Evolutionary conservation across 2,329 filamentous ascomycete genomes (phyloP).

Genomic region (Diplodia seriata): DNA sequence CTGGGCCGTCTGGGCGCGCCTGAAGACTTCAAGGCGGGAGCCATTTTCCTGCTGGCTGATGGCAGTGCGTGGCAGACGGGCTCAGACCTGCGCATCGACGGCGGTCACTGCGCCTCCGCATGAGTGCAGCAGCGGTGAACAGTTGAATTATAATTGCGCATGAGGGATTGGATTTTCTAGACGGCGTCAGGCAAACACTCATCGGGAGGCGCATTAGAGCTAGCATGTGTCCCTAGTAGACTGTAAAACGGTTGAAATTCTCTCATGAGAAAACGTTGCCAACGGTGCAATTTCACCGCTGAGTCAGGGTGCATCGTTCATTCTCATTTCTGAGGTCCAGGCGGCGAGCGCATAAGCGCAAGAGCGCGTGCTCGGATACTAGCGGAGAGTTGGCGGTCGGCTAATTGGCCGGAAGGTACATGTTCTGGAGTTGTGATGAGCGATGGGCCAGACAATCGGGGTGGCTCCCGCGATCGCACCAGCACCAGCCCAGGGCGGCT

Average conservation of each 20-base stretch:
- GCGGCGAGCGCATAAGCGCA: slow-evolving; percentile 2
- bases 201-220: slow-evolving; percentile 19
- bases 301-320: slow-evolving; percentile 9
- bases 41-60: slow-evolving; percentile 43
- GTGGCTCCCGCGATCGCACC: neutral
- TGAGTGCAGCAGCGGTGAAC: slow-evolving; percentile 1
- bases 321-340: neutral
- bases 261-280: neutral
- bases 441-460: no score
- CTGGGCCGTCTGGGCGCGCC: slow-evolving; percentile 45
- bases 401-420: neutral
- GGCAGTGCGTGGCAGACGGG: slow-evolving; percentile 70
- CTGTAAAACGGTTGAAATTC: neutral
- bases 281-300: slow-evolving; percentile 2
- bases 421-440: slow-evolving; percentile 1
- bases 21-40: slow-evolving; percentile 39
- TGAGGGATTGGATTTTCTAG: neutral
- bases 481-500: neutral
- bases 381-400: neutral
- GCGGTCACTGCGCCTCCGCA: slow-evolving; percentile 48
- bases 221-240: neutral
- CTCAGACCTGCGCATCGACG: slow-evolving; percentile 53
- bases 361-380: neutral
- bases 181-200: slow-evolving; percentile 1
- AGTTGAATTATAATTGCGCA: neutral